Evolutionary conservation across 2,329 filamentous ascomycete species (phyloP), one percentile per base, ranked within the genome.

Genomic region (Ramularia endophylla): DNA sequence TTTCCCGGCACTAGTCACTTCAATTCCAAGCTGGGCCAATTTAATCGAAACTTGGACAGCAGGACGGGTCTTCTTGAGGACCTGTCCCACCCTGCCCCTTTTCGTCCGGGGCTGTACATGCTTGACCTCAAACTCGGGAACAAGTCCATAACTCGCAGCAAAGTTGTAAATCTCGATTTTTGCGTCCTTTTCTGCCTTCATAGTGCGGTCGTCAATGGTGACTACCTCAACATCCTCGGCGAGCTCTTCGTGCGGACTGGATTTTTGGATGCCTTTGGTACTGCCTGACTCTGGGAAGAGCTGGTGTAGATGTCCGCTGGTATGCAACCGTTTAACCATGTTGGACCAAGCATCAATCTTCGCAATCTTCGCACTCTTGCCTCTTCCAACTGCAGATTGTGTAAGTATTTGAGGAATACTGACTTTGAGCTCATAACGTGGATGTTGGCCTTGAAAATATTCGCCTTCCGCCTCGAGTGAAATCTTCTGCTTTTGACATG

Each of bases 101-200:
- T 17, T 34, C 32, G 32, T 34, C 20, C 40, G 38, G n/a, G 41
- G 41, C n/a, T 12, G 27, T 8, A 46, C 33, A 17, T 35, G 15
- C 20, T 46, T 37, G 19, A 27, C 36, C 8, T 44, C 27, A 43
- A 58, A 51, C 9, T 38, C 18, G 5, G 67, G 67, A 13, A 65
- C 43, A 2, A 51, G 40, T 27, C 63, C 63, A 44, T 61, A 66
- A 19, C 59, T 53, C 2, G 67, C 66, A 27, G 65, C 65, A 51
- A 67, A 69, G 42, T 68, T 65, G 52, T 66, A 70, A 15, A 70
- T 58, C 12, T 59, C 56, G 16, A 48, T 15, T 29, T 53, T 57
- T 8, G 54, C 52, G 36, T 58, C 52, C 40, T 49, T 52, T 36
- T 57, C 53, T 6, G 46, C 44, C 8, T 40, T 37, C 41, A 57